A percentile compares a stretch with the other conserved stretches of the same genome.
These are phyloP conservation scores for Pseudogymnoascus sp. DNA, from an alignment of 2,329 filamentous ascomycete genomes.

Conservation along the genomic window DNA sequence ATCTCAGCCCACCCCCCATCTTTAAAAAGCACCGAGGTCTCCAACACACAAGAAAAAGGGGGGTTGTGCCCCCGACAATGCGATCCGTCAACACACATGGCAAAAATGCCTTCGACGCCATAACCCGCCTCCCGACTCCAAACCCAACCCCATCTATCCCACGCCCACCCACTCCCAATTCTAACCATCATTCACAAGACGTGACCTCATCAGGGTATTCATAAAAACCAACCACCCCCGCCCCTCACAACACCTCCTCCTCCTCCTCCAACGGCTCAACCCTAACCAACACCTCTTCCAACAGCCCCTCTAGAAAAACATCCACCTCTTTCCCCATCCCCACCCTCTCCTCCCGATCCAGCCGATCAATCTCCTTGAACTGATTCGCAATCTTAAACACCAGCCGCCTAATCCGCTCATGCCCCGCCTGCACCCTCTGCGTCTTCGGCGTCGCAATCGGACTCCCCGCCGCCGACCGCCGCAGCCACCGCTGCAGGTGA, in stretches of 20 bases:
- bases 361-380: conserved; percentile 84
- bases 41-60: not conserved
- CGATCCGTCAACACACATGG: not conserved
- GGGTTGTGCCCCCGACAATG: not conserved
- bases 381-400: conserved; percentile 75
- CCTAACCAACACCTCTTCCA: conserved; percentile 88
- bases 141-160: not conserved
- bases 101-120: not conserved
- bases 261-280: conserved; percentile 81
- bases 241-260: conserved; percentile 30
- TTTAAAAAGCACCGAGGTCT: not conserved
- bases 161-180: not conserved
- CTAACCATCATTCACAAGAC: not conserved
- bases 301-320: conserved; percentile 80
- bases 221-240: not conserved
- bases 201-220: not conserved
- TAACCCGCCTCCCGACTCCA: not conserved
- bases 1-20: not conserved
- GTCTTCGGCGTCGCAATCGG: conserved; percentile 49
- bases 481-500: conserved; percentile 40
- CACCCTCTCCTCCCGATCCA: conserved; percentile 77
- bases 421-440: conserved; percentile 60
- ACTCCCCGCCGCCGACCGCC: conserved; percentile 33
- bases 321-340: conserved; percentile 89
- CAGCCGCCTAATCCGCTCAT: conserved; percentile 73